phyloP scores from a whole-genome alignment of 495 filamentous ascomycete genomes.

The Opeltia flavorubescens region DNA sequence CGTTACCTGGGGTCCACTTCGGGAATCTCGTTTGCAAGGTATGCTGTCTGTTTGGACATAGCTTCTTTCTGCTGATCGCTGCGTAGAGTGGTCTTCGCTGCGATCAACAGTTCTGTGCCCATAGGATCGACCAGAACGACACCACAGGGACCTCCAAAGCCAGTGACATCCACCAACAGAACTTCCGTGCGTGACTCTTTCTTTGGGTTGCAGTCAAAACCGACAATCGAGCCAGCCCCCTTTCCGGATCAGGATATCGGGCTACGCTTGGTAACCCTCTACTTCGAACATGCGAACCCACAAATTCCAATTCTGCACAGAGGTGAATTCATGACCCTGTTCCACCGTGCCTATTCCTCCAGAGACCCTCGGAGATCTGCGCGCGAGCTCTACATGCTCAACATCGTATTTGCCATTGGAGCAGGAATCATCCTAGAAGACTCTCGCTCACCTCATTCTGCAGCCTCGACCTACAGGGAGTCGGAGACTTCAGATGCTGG shows the following conservation, averaged over 20 bases:
- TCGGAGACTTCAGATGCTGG: constrained; percentile 24
- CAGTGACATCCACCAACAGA: constrained; percentile 28
- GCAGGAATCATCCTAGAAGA: constrained; percentile 81
- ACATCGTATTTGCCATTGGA: constrained; percentile 97
- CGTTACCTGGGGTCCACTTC: constrained; percentile 75
- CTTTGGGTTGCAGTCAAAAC: constrained; percentile 83
- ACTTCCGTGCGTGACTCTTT: constrained; percentile 87
- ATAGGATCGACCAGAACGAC: constrained; percentile 43
- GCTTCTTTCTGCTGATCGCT: neutral
- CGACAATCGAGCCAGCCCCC: constrained; percentile 68
- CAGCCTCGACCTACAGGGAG: constrained; percentile 29
- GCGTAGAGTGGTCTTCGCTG: constrained; percentile 70
- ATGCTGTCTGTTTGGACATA: neutral
- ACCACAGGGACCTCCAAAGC: constrained; percentile 31
- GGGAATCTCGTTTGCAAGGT: constrained; percentile 76
- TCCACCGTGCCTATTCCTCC: constrained; percentile 61
- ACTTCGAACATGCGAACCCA: constrained; percentile 91
- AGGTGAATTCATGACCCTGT: constrained; percentile 70
- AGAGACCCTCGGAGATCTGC: constrained; percentile 58
- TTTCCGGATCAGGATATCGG: constrained; percentile 70
- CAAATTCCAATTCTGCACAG: constrained; percentile 87
- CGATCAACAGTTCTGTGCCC: constrained; percentile 70
- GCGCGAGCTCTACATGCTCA: constrained; percentile 78
- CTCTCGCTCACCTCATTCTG: constrained; percentile 27
- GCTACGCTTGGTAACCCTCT: constrained; percentile 58